A percentile compares a stretch with the other conserved stretches of the same genome.
phyloP scores from a whole-genome alignment of 345 rosid species.

The Turritis glabra region DNA sequence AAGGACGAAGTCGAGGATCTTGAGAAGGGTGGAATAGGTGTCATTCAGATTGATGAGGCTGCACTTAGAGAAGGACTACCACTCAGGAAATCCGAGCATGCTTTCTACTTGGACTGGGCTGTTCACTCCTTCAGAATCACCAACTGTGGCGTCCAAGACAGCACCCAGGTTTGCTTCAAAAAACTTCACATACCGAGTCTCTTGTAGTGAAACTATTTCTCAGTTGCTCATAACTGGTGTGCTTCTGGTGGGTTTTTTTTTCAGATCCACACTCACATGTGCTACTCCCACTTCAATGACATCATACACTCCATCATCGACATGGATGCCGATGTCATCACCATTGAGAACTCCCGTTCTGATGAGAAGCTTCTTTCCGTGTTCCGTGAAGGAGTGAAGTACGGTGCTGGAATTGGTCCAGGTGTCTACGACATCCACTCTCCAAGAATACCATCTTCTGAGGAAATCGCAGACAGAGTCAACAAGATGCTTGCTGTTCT shows the following conservation, averaged over 20 bases:
- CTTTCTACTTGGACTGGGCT: slow-evolving; percentile 99
- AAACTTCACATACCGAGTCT: neutral
- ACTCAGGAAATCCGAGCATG: slow-evolving; percentile 94
- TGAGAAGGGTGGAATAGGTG: slow-evolving; percentile 84
- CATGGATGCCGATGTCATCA: slow-evolving; percentile 99
- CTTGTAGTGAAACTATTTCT: neutral
- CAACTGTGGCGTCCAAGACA: slow-evolving; percentile 84
- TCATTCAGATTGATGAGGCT: slow-evolving; percentile 98
- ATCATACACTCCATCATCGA: slow-evolving; percentile 97
- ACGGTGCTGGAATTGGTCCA: slow-evolving; percentile 98
- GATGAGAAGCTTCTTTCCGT: slow-evolving; percentile 98
- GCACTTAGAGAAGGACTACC: slow-evolving; percentile 98
- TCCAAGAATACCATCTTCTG: slow-evolving; percentile 91
- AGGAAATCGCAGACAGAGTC: slow-evolving; percentile 93
- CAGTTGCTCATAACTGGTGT: neutral
- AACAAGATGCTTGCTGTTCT: slow-evolving; percentile 99
- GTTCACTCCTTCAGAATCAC: slow-evolving; percentile 99
- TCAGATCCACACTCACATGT: slow-evolving; percentile 99
- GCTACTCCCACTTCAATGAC: slow-evolving; percentile 99
- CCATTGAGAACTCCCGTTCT: slow-evolving; percentile 98
- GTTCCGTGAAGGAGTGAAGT: slow-evolving; percentile 97
- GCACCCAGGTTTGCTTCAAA: slow-evolving; percentile 71
- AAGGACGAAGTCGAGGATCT: slow-evolving; percentile 99
- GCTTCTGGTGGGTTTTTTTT: neutral
- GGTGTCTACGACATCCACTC: slow-evolving; percentile 99